Evolutionary conservation across 345 rosid genomes (phyloP).

Genomic region (Linum tenue): DNA sequence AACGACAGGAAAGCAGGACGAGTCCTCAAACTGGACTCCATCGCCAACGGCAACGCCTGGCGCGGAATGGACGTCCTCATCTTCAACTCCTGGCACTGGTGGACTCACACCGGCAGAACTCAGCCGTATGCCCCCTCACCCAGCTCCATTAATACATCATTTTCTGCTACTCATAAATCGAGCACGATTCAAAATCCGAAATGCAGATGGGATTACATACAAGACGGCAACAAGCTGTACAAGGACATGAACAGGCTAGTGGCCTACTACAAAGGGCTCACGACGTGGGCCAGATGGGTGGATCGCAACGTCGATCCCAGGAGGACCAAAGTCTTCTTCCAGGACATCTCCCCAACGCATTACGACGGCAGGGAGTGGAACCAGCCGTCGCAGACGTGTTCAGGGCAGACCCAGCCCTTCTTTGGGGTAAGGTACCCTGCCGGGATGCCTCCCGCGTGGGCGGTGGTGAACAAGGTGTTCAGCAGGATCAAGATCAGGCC

Average conservation of each 20-base stretch:
- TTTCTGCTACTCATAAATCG: neutral
- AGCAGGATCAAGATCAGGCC: constrained; percentile 3
- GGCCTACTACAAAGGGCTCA: constrained; percentile 6
- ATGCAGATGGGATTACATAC: constrained; percentile 9
- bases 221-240: neutral
- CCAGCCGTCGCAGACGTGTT: constrained; percentile 1
- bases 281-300: constrained; percentile 14
- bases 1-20: neutral
- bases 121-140: neutral
- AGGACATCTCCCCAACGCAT: constrained; percentile 10
- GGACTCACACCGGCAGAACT: constrained; percentile 1
- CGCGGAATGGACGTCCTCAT: neutral
- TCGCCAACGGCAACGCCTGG: constrained; percentile 1
- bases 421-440: neutral
- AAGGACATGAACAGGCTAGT: constrained; percentile 8
- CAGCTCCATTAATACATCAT: neutral
- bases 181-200: neutral
- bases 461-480: neutral
- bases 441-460: neutral
- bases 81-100: constrained; percentile 7
- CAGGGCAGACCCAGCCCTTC: constrained; percentile 3
- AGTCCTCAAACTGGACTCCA: neutral
- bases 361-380: constrained; percentile 2
- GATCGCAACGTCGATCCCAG: constrained; percentile 4
- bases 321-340: constrained; percentile 9